Base-by-base conservation (phyloP, 768 basidiomycete genomes). In the Macrolepiota dolichaula region DNA sequence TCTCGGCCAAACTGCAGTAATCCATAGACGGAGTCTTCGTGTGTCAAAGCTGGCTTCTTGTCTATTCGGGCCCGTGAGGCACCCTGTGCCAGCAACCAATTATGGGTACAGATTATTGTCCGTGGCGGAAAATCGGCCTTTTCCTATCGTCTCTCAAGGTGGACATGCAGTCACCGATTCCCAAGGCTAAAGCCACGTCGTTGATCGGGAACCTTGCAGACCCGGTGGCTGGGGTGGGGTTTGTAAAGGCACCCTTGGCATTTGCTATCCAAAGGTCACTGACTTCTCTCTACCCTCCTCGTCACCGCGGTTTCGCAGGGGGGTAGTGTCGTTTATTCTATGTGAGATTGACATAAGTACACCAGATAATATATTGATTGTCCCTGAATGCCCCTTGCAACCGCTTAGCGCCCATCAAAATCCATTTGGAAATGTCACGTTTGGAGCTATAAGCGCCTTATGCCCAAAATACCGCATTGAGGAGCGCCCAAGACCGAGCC, bases 321-420 rank as follows among this genome's bases (percentile, higher is more conserved):
- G 24, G 52, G 47, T 29, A 44, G 3, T 29, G 15, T 13, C 24
- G 53, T n/a, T n/a, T 42, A 25, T 42, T 19, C 55, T 27, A 36
- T 54, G 35, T 37, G 24, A 12, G 37, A 22, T 9, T 29, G 3
- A 17, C 13, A 17, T 46, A 24, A 49, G 19, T 44, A n/a, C 42
- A 44, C 42, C 19, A 22, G 25, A 9, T 24, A 53, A 35, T 37
- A n/a, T 17, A 44, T 46, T 60, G 38, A 60, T 60, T 53, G 59
- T 53, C 59, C 59, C 59, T 60, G 52, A 37, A 22, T 47, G 51
- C 27, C 51, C 59, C 59, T 60, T 19, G 42, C 59, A 60, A 60
- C 59, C 50, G 36, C 24, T 51, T 60, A 40, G 35, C 51, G 51
- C 51, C 58, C 46, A 51, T 50, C 10, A 57, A 36, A 46, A 24